Base-by-base conservation (phyloP, 2,329 filamentous ascomycete genomes). In the Paraconiothyrium brasiliense region DNA sequence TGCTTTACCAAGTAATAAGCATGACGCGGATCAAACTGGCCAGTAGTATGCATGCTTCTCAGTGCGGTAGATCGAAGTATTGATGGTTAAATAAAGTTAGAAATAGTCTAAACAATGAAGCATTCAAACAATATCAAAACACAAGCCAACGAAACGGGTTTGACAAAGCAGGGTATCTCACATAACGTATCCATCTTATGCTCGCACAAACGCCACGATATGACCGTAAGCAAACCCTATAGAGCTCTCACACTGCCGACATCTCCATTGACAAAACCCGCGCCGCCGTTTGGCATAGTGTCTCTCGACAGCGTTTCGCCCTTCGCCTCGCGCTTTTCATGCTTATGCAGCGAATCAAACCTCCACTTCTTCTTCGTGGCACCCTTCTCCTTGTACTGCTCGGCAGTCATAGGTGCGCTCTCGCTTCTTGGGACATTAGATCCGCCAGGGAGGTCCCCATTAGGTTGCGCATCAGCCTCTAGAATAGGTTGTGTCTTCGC, bases 271-370 rank as follows among this genome's bases (percentile, higher is more conserved):
- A 27, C 41, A 11, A 22, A 57, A 1, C 43, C 43, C 4, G 20
- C 43, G 20, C 34, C 48, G 7, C 22, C 35, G 34, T 43, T 43
- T 8, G 57, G 51, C 16, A 62, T 20, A 11, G 14, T 39, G 3
- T 54, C 20, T 27, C 32, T 63, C 11, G 8, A 34, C 30, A 58
- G n/a, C n/a, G 44, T 44, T 30, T 37, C 27, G 20, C 59, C 46
- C 32, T 22, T 61, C 7, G 48, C 61, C n/a, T 58, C 49, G n/a
- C 48, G 2, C 43, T 59, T 59, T 54, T 60, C 54, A 22, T 47
- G 39, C 32, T 34, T 41, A n/a, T 41, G 20, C 34, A 48, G 56
- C 13, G 35, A 27, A 20, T 43, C 32, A 20, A 54, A 32, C 7
- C 49, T 34, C 49, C 50, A 56, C 35, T 34, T 52, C 58, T 39